These are phyloP conservation scores for Fusarium ambrosium DNA, from an alignment of 2,329 filamentous ascomycete genomes.

Conservation along the genomic window DNA sequence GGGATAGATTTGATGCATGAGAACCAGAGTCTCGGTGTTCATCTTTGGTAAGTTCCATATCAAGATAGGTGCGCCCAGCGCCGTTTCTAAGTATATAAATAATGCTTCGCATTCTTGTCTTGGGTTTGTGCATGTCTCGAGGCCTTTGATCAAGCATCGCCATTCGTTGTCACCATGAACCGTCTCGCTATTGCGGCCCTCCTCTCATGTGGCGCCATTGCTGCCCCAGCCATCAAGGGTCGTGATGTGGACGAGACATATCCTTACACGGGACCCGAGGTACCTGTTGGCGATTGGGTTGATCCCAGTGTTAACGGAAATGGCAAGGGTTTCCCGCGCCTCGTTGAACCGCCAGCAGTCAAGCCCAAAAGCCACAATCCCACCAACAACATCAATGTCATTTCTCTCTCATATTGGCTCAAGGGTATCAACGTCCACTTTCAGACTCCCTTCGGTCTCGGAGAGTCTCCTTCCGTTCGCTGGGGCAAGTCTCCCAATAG, in stretches of 20 bases:
- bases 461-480: constrained; percentile 56
- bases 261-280: constrained; percentile 62
- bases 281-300: constrained; percentile 66
- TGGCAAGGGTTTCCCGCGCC: constrained; percentile 64
- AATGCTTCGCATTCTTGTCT: background rate
- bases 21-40: background rate
- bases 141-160: background rate
- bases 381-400: constrained; percentile 67
- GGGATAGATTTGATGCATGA: background rate
- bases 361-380: constrained; percentile 58
- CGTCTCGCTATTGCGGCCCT: background rate
- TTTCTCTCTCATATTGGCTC: constrained; percentile 62
- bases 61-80: too few species aligned
- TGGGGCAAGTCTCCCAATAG: constrained; percentile 54
- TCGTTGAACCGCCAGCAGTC: constrained; percentile 64
- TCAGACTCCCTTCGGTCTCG: constrained; percentile 67
- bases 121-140: background rate
- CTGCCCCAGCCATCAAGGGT: background rate
- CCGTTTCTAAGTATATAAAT: background rate
- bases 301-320: constrained; percentile 64
- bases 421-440: constrained; percentile 66
- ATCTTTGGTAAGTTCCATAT: background rate
- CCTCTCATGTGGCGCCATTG: background rate
- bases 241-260: constrained; percentile 57
- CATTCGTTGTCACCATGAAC: background rate